Conservation (phyloP, 345 rosid genomes). For the Gossypium longicalyx region DNA sequence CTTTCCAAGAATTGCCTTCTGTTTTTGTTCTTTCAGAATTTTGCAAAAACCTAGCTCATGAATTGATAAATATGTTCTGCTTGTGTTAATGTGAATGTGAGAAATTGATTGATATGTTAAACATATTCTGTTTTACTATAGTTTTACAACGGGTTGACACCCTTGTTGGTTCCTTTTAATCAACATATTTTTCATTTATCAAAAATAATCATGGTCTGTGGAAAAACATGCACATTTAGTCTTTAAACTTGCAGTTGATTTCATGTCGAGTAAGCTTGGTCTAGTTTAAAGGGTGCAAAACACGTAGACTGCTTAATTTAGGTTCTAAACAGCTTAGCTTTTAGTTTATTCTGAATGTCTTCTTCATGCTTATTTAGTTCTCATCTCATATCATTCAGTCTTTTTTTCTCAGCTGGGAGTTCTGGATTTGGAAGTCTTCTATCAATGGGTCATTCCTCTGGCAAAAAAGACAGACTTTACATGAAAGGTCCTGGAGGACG, state of each 20-base stretch:
- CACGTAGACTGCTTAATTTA: background rate
- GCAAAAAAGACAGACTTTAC: slow-evolving; percentile 78
- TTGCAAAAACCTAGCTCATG: background rate
- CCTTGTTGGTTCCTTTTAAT: background rate
- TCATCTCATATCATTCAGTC: background rate
- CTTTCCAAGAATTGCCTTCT: background rate
- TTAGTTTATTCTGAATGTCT: slow-evolving; percentile 9
- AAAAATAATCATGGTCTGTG: background rate
- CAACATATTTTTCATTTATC: background rate
- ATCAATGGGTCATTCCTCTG: slow-evolving; percentile 60
- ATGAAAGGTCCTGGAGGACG: slow-evolving; percentile 99
- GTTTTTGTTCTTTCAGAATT: background rate
- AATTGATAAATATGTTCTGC: background rate
- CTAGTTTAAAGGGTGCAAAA: background rate
- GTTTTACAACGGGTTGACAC: background rate
- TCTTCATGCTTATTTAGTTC: background rate
- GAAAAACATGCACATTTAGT: background rate
- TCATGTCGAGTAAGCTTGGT: background rate
- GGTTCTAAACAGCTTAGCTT: background rate
- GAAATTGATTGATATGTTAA: background rate
- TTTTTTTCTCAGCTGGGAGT: slow-evolving; percentile 58
- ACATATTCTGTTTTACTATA: background rate
- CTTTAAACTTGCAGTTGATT: slow-evolving; percentile 10
- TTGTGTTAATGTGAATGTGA: background rate
- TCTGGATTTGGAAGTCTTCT: slow-evolving; percentile 82